Evolutionary conservation across 2,329 filamentous ascomycete genomes (phyloP).

Genomic region (Fusarium ambrosium): DNA sequence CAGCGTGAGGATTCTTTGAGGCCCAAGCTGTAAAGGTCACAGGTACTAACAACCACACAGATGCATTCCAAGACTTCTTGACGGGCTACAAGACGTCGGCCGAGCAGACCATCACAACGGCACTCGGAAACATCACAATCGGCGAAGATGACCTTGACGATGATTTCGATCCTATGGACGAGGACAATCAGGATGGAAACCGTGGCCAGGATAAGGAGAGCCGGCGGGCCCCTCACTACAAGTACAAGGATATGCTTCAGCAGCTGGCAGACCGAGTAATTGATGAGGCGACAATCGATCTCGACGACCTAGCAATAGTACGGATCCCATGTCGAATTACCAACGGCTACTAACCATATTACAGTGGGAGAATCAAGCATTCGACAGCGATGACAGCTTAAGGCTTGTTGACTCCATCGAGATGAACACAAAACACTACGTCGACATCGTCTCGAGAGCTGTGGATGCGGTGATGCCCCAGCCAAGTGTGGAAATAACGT

Average conservation of each 20-base stretch:
- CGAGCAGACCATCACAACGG: conserved; percentile 80
- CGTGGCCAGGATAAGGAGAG: conserved; percentile 64
- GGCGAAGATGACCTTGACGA: conserved; percentile 89
- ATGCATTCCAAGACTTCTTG: conserved; percentile 89
- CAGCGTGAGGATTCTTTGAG: conserved; percentile 70
- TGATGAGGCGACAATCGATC: conserved; percentile 85
- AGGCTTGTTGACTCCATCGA: conserved; percentile 88
- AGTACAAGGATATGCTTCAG: conserved; percentile 91
- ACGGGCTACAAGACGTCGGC: conserved; percentile 86
- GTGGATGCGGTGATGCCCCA: conserved; percentile 89
- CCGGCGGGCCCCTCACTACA: conserved; percentile 74
- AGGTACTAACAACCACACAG: conserved; percentile 60
- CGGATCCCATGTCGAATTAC: conserved; percentile 45
- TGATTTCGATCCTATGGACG: conserved; percentile 94
- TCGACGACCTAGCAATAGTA: conserved; percentile 87
- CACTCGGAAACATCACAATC: conserved; percentile 86
- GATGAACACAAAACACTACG: conserved; percentile 93
- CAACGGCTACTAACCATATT: conserved; percentile 33
- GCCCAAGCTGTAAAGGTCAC: conserved; percentile 11
- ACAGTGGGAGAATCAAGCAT: conserved; percentile 78
- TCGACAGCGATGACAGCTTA: conserved; percentile 70
- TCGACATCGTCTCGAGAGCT: conserved; percentile 90
- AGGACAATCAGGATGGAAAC: conserved; percentile 73
- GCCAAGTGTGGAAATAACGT: conserved; percentile 83
- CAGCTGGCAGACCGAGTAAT: conserved; percentile 84